Evolutionary conservation across 768 basidiomycete species (phyloP).

Genomic region (Terana coerulea): DNA sequence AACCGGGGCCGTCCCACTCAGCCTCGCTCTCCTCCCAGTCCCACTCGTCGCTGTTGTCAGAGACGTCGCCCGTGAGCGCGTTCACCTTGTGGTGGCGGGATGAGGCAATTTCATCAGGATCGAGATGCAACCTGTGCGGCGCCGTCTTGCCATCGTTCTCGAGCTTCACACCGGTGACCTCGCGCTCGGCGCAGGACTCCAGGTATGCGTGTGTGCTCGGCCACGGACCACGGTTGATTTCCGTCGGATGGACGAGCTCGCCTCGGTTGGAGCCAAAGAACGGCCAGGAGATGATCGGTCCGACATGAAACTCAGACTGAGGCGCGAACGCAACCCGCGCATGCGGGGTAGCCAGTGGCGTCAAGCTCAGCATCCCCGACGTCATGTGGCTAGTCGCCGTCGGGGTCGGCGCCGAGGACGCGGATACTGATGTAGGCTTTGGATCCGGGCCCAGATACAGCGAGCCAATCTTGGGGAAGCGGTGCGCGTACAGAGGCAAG

Average conservation of each 20-base stretch:
- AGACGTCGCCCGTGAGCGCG: constrained; percentile 68
- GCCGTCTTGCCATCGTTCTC: constrained; percentile 78
- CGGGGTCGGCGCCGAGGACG: constrained; percentile 18
- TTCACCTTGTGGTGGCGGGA: constrained; percentile 66
- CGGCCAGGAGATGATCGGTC: constrained; percentile 86
- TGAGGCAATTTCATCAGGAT: constrained; percentile 70
- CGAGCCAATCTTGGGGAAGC: constrained; percentile 74
- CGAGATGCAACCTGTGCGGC: constrained; percentile 74
- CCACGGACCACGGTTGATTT: constrained; percentile 84
- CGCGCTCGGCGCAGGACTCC: constrained; percentile 63
- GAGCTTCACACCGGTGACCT: constrained; percentile 65
- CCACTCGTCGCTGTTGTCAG: constrained; percentile 78
- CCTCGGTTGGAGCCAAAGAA: constrained; percentile 86
- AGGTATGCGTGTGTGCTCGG: constrained; percentile 55
- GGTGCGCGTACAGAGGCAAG: constrained; percentile 71
- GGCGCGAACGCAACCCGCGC: background rate
- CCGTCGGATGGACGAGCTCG: constrained; percentile 59
- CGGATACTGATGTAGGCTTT: background rate
- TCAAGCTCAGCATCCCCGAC: constrained; percentile 11
- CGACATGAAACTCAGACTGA: constrained; percentile 50
- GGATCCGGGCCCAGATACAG: constrained; percentile 52
- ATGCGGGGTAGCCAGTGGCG: background rate
- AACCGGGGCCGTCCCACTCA: constrained; percentile 75
- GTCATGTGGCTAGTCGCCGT: constrained; percentile 17
- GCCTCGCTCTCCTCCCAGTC: constrained; percentile 77